These are phyloP conservation scores for Phyllosticta citribraziliensis DNA, from an alignment of 2,329 filamentous ascomycete genomes.

Conservation along the genomic window DNA sequence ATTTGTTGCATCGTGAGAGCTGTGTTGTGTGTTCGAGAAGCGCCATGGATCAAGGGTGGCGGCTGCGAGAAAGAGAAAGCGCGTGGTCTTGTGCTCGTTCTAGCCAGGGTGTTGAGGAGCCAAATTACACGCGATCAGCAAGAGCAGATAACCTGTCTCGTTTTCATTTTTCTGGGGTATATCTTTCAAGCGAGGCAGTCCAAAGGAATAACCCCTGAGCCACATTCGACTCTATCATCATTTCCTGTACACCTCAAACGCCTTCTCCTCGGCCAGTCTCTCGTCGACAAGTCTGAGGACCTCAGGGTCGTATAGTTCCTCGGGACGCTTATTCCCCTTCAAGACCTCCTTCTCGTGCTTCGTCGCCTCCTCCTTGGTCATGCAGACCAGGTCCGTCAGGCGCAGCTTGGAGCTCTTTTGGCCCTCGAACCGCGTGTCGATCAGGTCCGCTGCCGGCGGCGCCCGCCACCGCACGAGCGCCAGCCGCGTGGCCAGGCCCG, in stretches of 20 bases:
- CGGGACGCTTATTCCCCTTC: slow-evolving; percentile 53
- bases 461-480: slow-evolving; percentile 71
- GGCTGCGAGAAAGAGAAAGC: background rate
- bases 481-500: slow-evolving; percentile 68
- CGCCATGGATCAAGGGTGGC: background rate
- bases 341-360: slow-evolving; percentile 74
- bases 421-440: slow-evolving; percentile 57
- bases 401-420: slow-evolving; percentile 67
- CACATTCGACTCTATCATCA: background rate
- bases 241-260: slow-evolving; percentile 38
- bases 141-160: background rate
- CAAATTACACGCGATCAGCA: background rate
- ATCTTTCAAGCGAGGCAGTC: background rate
- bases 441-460: slow-evolving; percentile 42
- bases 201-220: background rate
- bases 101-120: background rate
- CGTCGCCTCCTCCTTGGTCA: slow-evolving; percentile 84
- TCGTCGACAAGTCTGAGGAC: slow-evolving; percentile 58
- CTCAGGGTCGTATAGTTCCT: slow-evolving; percentile 64
- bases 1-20: no score
- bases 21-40: no score
- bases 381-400: slow-evolving; percentile 67
- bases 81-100: background rate
- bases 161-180: background rate
- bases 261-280: slow-evolving; percentile 57